Base-by-base conservation (phyloP, 2,329 filamentous ascomycete species). In the Cadophora sp. region DNA sequence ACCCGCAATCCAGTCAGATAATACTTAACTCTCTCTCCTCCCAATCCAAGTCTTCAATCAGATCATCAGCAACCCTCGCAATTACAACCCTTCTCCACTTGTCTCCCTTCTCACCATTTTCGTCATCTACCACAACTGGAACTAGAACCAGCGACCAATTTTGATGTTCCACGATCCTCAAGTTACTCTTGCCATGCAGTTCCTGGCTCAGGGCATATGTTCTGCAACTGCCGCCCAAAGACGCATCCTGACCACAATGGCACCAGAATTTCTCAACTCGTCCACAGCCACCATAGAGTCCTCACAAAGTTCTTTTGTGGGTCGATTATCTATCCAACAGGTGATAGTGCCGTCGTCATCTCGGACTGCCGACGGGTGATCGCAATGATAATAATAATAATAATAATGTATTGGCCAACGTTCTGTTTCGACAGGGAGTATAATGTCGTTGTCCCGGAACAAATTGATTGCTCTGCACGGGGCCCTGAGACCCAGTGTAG, bases 31-130 rank as follows among this genome's bases (percentile, higher is more conserved):
- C 51, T 16, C 16, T 31, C 14, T 1, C 24, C 29, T 31, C 51
- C 16, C 27, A 55, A 22, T 48, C 27, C 16, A n/a, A 12, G 14
- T 27, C 16, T 22, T 22, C 16, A 31, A 55, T 3, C 14, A 55
- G 16, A 11, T 55, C 51, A 55, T 55, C 51, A 34, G 51, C 51
- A 31, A 55, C 51, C n/a, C 51, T 31, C 4, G 51, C 51, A 31
- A 55, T 29, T 1, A 27, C 26, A 26, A 55, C 26, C 24, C 51
- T 31, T 48, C 43, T 48, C 43, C 43, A 48, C n/a, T 22, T 48
- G 6, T 5, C 6, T 12, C 5, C n/a, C 19, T 48, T n/a, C n/a
- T 22, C 43, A 22, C 43, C 43, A 1, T 48, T 48, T 22, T 22
- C 43, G 19, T 22, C 43, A 9, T 48, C n/a, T 22, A 14, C 8